Evolutionary conservation across 2,329 filamentous ascomycete species (phyloP).

Genomic region (Tolypocladium pustulatum): DNA sequence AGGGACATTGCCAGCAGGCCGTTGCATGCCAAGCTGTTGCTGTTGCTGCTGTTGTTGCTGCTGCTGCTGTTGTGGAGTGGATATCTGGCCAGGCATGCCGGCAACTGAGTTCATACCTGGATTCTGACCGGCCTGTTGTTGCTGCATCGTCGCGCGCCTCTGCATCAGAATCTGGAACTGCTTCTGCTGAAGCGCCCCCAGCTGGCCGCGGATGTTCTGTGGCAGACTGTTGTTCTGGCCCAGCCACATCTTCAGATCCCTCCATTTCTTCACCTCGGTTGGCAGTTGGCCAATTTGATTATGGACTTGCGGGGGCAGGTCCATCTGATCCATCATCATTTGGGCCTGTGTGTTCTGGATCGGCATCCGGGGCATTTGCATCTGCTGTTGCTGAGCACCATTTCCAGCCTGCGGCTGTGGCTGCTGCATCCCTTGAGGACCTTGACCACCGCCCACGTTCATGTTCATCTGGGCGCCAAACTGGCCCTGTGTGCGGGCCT

Average conservation of each 20-base stretch:
- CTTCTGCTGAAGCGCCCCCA: slow-evolving; percentile 23
- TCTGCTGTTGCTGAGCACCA: slow-evolving; percentile 7
- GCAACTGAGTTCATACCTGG: slow-evolving; percentile 13
- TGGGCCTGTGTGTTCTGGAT: slow-evolving; percentile 22
- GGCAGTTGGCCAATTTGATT: slow-evolving; percentile 21
- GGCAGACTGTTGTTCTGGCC: slow-evolving; percentile 23
- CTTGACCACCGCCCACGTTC: slow-evolving; percentile 17
- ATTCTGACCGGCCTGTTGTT: slow-evolving; percentile 19
- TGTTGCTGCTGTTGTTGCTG: slow-evolving; percentile 6
- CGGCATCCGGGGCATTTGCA: slow-evolving; percentile 15
- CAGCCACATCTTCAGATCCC: slow-evolving; percentile 33
- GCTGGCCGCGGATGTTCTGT: slow-evolving; percentile 18
- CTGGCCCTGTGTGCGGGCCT: slow-evolving; percentile 17
- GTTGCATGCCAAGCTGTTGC: slow-evolving; percentile 12
- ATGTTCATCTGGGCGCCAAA: slow-evolving; percentile 21
- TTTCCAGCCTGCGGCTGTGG: slow-evolving; percentile 4
- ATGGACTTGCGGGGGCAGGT: slow-evolving; percentile 28
- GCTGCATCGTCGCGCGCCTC: slow-evolving; percentile 17
- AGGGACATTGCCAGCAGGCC: slow-evolving; percentile 14
- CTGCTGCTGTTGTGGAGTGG: slow-evolving; percentile 13
- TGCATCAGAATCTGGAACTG: slow-evolving; percentile 27
- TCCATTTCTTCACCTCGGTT: slow-evolving; percentile 37
- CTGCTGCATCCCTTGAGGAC: slow-evolving; percentile 19
- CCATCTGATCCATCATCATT: slow-evolving; percentile 36
- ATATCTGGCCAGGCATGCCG: slow-evolving; percentile 14